These are phyloP conservation scores for Leishmania lainsoni DNA, from an alignment of 208 protist genomes.

Conservation along the genomic window DNA sequence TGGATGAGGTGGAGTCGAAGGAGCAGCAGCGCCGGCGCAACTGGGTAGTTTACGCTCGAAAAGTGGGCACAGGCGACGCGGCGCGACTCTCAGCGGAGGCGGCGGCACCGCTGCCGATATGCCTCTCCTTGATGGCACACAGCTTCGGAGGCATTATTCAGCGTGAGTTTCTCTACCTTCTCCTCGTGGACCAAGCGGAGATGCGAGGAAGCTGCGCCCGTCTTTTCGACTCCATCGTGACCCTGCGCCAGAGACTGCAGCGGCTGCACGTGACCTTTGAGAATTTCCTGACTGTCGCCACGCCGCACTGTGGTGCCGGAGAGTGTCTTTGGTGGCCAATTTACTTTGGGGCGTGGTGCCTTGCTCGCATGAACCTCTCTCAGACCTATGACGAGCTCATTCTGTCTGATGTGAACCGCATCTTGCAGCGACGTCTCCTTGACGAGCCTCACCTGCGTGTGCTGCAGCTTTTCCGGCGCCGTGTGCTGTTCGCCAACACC, in stretches of 20 bases:
- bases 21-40: slow-evolving; percentile 21
- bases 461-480: slow-evolving; percentile 53
- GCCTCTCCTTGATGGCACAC: slow-evolving; percentile 68
- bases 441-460: slow-evolving; percentile 46
- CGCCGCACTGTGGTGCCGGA: slow-evolving; percentile 65
- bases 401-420: slow-evolving; percentile 36
- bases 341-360: slow-evolving; percentile 51
- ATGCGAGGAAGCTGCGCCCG: slow-evolving; percentile 7
- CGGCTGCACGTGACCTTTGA: slow-evolving; percentile 42
- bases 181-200: slow-evolving; percentile 40
- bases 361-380: slow-evolving; percentile 37
- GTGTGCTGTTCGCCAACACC: slow-evolving; percentile 73
- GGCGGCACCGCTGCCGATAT: slow-evolving; percentile 29
- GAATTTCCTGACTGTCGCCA: slow-evolving; percentile 68
- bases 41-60: slow-evolving; percentile 17
- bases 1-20: slow-evolving; percentile 31
- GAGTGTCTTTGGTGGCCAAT: slow-evolving; percentile 55
- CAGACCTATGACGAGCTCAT: slow-evolving; percentile 60
- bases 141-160: slow-evolving; percentile 73
- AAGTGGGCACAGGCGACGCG: slow-evolving; percentile 8
- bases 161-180: slow-evolving; percentile 64
- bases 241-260: slow-evolving; percentile 35
- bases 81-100: slow-evolving; percentile 12
- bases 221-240: slow-evolving; percentile 27
- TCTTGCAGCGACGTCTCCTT: slow-evolving; percentile 50